Conservation (phyloP, 1,139 yeast genomes). For the Pichia norvegensis region DNA sequence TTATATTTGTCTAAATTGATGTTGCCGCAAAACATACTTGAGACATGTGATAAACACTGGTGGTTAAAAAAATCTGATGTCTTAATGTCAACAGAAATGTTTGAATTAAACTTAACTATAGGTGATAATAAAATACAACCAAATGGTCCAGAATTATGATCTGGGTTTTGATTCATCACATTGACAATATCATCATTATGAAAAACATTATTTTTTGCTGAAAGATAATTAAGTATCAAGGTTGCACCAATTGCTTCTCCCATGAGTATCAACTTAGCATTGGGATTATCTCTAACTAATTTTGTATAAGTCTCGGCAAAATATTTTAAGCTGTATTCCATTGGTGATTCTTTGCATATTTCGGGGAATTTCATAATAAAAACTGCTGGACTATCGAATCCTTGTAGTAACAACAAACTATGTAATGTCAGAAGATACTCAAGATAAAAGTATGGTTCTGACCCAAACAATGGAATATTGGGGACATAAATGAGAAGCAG, state of each 20-base stretch:
- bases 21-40: constrained; percentile 1
- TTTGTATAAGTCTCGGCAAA: constrained; percentile 29
- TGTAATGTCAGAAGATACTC: constrained; percentile 34
- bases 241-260: constrained; percentile 42
- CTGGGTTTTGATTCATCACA: constrained; percentile 3
- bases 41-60: background rate
- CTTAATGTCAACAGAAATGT: too few species aligned
- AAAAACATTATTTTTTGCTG: constrained; percentile 14
- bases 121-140: constrained; percentile 37
- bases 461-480: constrained; percentile 23
- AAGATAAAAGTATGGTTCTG: constrained; percentile 31
- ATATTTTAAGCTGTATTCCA: constrained; percentile 25
- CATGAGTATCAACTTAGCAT: constrained; percentile 27
- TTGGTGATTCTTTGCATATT: constrained; percentile 20
- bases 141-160: constrained; percentile 24
- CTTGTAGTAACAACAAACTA: constrained; percentile 33
- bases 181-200: background rate
- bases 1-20: constrained; percentile 16
- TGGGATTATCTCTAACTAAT: constrained; percentile 18
- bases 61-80: background rate
- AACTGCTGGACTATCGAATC: constrained; percentile 37
- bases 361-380: constrained; percentile 31
- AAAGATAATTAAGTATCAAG: constrained; percentile 30
- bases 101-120: constrained; percentile 15
- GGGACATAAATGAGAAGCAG: constrained; percentile 32